Evolutionary conservation across 129 eudicot species (phyloP).

Genomic region (Erigeron canadensis): DNA sequence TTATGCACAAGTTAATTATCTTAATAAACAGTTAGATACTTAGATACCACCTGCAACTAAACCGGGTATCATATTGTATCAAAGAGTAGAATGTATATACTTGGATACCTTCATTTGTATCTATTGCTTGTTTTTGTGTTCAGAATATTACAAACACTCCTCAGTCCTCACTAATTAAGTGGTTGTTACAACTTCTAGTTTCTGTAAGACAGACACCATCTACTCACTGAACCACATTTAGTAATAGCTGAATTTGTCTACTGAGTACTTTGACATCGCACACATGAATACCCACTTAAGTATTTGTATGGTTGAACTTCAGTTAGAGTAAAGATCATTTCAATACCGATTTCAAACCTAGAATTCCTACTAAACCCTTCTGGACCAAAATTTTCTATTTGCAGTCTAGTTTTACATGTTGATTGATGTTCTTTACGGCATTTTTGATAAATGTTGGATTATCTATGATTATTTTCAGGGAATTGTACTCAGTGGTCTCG

Average conservation of each 20-base stretch:
- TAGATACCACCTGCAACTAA: neutral
- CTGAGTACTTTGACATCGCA: neutral
- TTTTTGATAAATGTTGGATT: neutral
- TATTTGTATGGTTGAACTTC: neutral
- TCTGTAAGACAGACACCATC: neutral
- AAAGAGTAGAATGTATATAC: neutral
- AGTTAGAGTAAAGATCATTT: neutral
- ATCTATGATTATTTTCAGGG: constrained; percentile 50
- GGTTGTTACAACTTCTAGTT: neutral
- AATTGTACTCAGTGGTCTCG: constrained; percentile 62
- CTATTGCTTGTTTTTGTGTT: neutral
- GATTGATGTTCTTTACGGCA: neutral
- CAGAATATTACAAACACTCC: neutral
- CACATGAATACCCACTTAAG: neutral
- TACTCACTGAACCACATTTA: neutral
- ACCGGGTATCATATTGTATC: neutral
- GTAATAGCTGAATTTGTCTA: neutral
- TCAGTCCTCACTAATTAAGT: neutral
- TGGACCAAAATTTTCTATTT: neutral
- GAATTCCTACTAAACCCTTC: neutral
- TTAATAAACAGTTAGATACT: neutral
- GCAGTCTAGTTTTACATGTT: neutral
- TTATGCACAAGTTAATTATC: neutral
- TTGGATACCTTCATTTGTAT: neutral
- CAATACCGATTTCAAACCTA: neutral